Base-by-base conservation (phyloP, 2,329 filamentous ascomycete genomes). In the Calonectria ilicicola region DNA sequence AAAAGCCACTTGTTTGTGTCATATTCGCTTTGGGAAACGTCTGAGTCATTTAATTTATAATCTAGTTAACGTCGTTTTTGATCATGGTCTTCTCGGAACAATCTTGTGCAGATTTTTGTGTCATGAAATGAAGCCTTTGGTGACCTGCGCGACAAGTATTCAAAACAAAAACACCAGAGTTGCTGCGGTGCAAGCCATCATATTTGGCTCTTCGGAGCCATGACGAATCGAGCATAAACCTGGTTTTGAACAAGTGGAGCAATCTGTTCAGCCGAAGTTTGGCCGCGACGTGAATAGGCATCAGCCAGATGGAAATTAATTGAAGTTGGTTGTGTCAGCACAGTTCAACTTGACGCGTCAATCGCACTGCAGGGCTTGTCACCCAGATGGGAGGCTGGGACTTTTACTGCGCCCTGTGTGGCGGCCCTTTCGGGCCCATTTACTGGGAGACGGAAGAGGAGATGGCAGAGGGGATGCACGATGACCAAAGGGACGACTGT, bases 361-460 rank as follows among this genome's bases (percentile, higher is more conserved):
- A 53, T 53, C 49, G 27, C 32, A 40, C 27, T n/a, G 14, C 32
- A 10, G n/a, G 17, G 5, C 19, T 8, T 9, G 35, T 17, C 5
- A 40, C 26, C 6, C 10, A 56, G n/a, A 66, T 66, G 64, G 64
- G 49, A 6, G 64, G 64, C 49, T 66, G 38, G 47, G 32, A 66
- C n/a, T 38, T 53, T 19, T 66, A 56, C n/a, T 66, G 64, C 38
- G 64, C 64, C 47, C 47, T 66, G 19, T 66, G 64, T 17, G 64
- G 64, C 19, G 64, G 64, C 49, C 64, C 64, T 8, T 23, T 66
- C 21, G 49, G 49, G 23, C 21, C 21, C 5, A 14, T 66, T 6
- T 46, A 66, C 38, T 66, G 64, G 64, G n/a, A 46, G 23, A 51
- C 35, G 12, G 49, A 46, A 14, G 38, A 46, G 8, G 29, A 64